phyloP scores from a whole-genome alignment of 1,284 basidiomycete species.

The Malassezia nana region DNA sequence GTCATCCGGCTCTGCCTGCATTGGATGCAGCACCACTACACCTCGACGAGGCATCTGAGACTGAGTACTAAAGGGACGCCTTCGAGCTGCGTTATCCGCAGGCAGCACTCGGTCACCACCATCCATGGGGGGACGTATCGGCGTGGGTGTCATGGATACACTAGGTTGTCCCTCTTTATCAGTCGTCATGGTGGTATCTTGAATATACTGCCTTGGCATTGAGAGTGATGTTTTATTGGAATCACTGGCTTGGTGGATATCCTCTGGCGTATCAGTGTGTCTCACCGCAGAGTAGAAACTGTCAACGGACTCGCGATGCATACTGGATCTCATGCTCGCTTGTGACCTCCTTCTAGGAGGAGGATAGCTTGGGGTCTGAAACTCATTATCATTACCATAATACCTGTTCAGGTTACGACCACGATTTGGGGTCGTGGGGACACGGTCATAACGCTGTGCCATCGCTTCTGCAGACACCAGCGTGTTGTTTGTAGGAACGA shows the following conservation, averaged over 20 bases:
- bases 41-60: neutral
- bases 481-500: neutral
- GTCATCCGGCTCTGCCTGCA: conserved; percentile 33
- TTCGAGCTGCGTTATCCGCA: neutral
- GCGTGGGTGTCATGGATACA: neutral
- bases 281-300: neutral
- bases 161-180: neutral
- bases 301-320: neutral
- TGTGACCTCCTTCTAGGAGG: neutral
- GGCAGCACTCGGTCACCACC: neutral
- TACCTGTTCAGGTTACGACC: neutral
- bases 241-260: neutral
- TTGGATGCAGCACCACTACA: conserved; percentile 11
- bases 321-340: neutral
- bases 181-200: neutral
- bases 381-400: neutral
- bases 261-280: neutral
- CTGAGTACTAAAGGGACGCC: neutral
- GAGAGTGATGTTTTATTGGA: neutral
- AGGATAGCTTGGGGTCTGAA: neutral
- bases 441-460: conserved; percentile 1
- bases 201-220: neutral
- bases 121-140: neutral
- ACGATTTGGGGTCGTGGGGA: neutral
- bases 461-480: neutral